These are phyloP conservation scores for Moelleriella libera DNA, from an alignment of 2,329 filamentous ascomycete genomes.

Conservation along the genomic window DNA sequence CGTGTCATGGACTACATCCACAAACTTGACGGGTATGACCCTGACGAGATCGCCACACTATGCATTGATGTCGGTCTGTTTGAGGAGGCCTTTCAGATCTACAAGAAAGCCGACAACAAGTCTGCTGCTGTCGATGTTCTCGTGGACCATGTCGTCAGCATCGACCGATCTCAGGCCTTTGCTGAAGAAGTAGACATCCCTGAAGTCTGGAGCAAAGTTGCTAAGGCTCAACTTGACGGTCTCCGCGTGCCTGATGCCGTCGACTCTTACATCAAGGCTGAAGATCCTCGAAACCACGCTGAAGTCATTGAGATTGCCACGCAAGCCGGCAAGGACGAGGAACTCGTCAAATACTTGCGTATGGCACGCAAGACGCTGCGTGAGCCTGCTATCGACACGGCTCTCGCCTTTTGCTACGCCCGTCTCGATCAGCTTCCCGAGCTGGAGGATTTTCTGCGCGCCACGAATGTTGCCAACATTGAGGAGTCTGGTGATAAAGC, in stretches of 20 bases:
- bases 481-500: constrained; percentile 98
- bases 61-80: constrained; percentile 91
- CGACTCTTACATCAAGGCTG: constrained; percentile 92
- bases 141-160: constrained; percentile 93
- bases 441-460: constrained; percentile 88
- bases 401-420: constrained; percentile 84
- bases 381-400: constrained; percentile 87
- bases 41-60: constrained; percentile 82
- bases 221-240: constrained; percentile 93
- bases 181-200: constrained; percentile 88
- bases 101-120: constrained; percentile 94
- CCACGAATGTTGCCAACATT: constrained; percentile 87
- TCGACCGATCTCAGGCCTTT: constrained; percentile 90
- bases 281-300: constrained; percentile 80
- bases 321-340: constrained; percentile 92
- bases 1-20: constrained; percentile 96
- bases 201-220: constrained; percentile 96
- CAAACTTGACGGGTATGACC: constrained; percentile 74
- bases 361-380: constrained; percentile 97
- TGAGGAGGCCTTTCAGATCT: constrained; percentile 96
- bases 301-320: constrained; percentile 96
- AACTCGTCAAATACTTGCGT: constrained; percentile 87
- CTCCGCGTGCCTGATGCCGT: constrained; percentile 86
- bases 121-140: constrained; percentile 78
- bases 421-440: constrained; percentile 83